A percentile compares a stretch with the other conserved stretches of the same genome.
Evolutionary conservation across 208 protist genomes (phyloP).

Genomic region (Strigomonas culicis): DNA sequence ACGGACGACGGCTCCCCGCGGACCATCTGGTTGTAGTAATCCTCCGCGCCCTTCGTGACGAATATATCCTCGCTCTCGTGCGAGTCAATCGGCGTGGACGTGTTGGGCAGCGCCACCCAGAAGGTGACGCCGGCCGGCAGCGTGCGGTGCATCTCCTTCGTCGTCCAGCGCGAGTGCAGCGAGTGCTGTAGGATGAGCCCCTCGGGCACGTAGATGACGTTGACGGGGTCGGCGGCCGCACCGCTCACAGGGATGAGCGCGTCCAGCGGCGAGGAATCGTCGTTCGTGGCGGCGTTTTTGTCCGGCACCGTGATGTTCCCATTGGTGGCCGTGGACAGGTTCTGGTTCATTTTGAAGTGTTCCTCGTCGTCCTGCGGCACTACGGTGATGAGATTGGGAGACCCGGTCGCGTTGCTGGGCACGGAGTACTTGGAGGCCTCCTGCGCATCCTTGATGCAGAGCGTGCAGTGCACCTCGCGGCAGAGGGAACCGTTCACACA

Average conservation of each 20-base stretch:
- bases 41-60: constrained; percentile 53
- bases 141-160: constrained; percentile 45
- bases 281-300: constrained; percentile 10
- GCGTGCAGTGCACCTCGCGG: constrained; percentile 68
- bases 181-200: constrained; percentile 54
- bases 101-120: constrained; percentile 75
- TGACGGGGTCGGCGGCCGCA: background rate
- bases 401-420: constrained; percentile 67
- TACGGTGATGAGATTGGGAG: constrained; percentile 32
- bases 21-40: constrained; percentile 51
- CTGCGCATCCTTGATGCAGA: constrained; percentile 41
- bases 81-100: constrained; percentile 39
- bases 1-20: constrained; percentile 38
- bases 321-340: background rate
- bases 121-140: constrained; percentile 48
- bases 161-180: constrained; percentile 69
- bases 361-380: constrained; percentile 27
- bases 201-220: constrained; percentile 32
- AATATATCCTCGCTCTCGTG: constrained; percentile 59
- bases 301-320: constrained; percentile 3
- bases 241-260: constrained; percentile 14
- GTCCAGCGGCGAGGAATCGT: constrained; percentile 28
- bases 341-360: constrained; percentile 29
- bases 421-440: constrained; percentile 51
- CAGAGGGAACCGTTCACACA: constrained; percentile 65